A percentile compares a stretch with the other conserved stretches of the same genome.
phyloP scores from a whole-genome alignment of 2,329 filamentous ascomycete species.

The Beauveria pseudobassiana region DNA sequence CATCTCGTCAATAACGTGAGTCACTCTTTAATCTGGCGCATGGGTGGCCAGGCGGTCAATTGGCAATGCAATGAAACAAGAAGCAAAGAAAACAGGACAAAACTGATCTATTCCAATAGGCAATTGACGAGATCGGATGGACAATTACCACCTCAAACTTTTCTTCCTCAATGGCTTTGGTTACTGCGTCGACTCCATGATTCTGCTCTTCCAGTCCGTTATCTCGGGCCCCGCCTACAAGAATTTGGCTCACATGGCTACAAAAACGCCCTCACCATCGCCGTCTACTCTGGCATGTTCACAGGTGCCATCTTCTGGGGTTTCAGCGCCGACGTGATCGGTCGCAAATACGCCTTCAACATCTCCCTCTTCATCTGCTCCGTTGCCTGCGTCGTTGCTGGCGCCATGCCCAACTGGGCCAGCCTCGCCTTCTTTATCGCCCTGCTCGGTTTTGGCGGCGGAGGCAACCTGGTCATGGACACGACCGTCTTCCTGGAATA shows the following conservation, averaged over 20 bases:
- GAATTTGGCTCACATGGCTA: slow-evolving; percentile 53
- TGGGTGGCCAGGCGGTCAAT: background rate
- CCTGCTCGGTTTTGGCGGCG: slow-evolving; percentile 53
- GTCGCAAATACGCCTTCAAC: slow-evolving; percentile 62
- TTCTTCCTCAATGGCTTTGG: slow-evolving; percentile 57
- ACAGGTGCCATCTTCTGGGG: slow-evolving; percentile 61
- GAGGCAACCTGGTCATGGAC: slow-evolving; percentile 44
- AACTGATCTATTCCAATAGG: slow-evolving; percentile 19
- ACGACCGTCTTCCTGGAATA: slow-evolving; percentile 46
- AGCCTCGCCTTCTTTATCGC: slow-evolving; percentile 57
- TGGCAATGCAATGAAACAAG: background rate
- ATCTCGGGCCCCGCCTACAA: slow-evolving; percentile 49
- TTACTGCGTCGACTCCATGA: slow-evolving; percentile 40
- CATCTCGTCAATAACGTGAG: slow-evolving; percentile 59
- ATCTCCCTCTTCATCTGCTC: slow-evolving; percentile 56
- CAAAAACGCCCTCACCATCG: slow-evolving; percentile 50
- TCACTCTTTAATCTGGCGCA: background rate
- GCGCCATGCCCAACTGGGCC: slow-evolving; percentile 59
- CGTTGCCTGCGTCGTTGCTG: slow-evolving; percentile 51
- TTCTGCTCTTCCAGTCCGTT: slow-evolving; percentile 52
- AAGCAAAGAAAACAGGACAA: background rate
- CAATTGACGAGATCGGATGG: slow-evolving; percentile 53
- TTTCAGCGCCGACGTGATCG: slow-evolving; percentile 58
- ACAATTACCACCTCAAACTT: slow-evolving; percentile 52
- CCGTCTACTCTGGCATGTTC: slow-evolving; percentile 50